These are phyloP conservation scores for Epichloe scottii DNA, from an alignment of 2,329 filamentous ascomycete species.

Conservation along the genomic window DNA sequence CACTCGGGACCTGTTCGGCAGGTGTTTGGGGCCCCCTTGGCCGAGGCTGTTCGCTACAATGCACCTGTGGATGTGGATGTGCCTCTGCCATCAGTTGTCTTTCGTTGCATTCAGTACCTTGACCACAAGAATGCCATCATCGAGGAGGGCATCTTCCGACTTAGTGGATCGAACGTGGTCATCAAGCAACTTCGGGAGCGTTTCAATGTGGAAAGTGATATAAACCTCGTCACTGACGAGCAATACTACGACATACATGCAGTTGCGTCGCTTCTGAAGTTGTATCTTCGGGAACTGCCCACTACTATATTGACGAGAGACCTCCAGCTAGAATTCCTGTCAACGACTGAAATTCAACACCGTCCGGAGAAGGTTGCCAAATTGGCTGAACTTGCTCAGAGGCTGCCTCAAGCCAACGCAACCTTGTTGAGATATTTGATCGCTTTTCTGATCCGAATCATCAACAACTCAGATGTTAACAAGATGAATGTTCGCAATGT, in stretches of 20 bases:
- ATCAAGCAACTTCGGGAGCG: slow-evolving; percentile 85
- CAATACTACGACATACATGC: slow-evolving; percentile 93
- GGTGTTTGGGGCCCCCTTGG: slow-evolving; percentile 75
- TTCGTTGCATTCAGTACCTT: slow-evolving; percentile 88
- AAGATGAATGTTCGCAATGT: slow-evolving; percentile 99
- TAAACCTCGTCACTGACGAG: slow-evolving; percentile 71
- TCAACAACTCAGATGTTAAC: slow-evolving; percentile 80
- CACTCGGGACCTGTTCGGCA: slow-evolving; percentile 47
- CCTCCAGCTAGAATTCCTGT: slow-evolving; percentile 77
- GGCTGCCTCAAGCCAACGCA: slow-evolving; percentile 67
- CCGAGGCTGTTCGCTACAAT: slow-evolving; percentile 75
- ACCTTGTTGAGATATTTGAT: slow-evolving; percentile 75
- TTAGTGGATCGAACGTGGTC: slow-evolving; percentile 92
- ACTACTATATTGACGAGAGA: slow-evolving; percentile 85
- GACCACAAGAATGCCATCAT: slow-evolving; percentile 65
- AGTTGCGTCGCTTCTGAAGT: slow-evolving; percentile 83
- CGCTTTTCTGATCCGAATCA: slow-evolving; percentile 80
- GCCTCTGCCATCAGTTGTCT: slow-evolving; percentile 81
- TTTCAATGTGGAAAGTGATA: slow-evolving; percentile 86
- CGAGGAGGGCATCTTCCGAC: slow-evolving; percentile 92
- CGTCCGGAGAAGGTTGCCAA: slow-evolving; percentile 63
- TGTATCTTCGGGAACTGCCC: slow-evolving; percentile 86
- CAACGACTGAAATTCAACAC: slow-evolving; percentile 67
- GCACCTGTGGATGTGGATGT: slow-evolving; percentile 60
- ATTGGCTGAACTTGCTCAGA: slow-evolving; percentile 66